These are phyloP conservation scores for Heliamphora pulchella DNA, from an alignment of 179 eudicot genomes.

Conservation along the genomic window DNA sequence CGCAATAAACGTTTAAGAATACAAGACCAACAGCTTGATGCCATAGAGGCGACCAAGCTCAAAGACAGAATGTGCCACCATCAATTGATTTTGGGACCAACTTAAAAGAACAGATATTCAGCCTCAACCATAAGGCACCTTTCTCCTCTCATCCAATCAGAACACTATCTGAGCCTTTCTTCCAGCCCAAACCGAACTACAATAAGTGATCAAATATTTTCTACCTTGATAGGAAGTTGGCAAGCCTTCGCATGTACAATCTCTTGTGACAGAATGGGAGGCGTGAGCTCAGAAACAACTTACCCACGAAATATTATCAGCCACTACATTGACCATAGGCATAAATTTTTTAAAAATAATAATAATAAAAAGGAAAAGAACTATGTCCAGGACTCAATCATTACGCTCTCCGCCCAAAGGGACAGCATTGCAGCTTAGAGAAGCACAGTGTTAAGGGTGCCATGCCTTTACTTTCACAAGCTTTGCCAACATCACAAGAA, in stretches of 20 bases:
- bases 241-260: neutral
- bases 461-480: slow-evolving; percentile 6
- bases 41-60: neutral
- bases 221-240: neutral
- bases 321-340: neutral
- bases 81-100: neutral
- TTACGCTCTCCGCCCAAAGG: neutral
- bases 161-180: neutral
- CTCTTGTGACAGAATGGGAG: neutral
- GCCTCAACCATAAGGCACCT: neutral
- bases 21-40: neutral
- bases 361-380: too few species aligned
- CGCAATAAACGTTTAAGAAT: neutral
- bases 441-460: neutral
- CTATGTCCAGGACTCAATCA: too few species aligned
- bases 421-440: neutral
- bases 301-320: too few species aligned
- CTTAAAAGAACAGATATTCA: neutral
- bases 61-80: neutral
- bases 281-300: neutral
- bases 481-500: slow-evolving; percentile 9
- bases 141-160: neutral
- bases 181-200: neutral
- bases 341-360: neutral
- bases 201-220: neutral